These are phyloP conservation scores for Pseudocercospora fuligena DNA, from an alignment of 2,329 filamentous ascomycete genomes.

Conservation along the genomic window DNA sequence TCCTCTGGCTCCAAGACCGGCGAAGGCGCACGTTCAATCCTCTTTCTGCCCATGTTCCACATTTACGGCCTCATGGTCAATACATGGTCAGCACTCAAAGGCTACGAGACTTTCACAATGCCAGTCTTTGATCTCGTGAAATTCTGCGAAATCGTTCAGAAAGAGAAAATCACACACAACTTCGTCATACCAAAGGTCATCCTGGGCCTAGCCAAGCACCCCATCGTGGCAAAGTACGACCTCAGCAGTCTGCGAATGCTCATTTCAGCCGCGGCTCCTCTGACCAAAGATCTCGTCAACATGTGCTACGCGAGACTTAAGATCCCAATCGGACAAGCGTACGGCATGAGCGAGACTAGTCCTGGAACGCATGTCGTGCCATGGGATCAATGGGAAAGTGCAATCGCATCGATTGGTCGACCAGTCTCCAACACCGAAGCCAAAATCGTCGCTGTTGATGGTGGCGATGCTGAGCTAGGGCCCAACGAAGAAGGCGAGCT, in stretches of 20 bases:
- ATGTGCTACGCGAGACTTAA: slow-evolving; percentile 73
- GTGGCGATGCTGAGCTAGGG: slow-evolving; percentile 42
- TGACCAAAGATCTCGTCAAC: slow-evolving; percentile 78
- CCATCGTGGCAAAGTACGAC: slow-evolving; percentile 77
- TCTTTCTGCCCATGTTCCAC: slow-evolving; percentile 65
- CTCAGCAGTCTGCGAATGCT: slow-evolving; percentile 77
- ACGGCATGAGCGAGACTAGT: slow-evolving; percentile 72
- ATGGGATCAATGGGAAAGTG: slow-evolving; percentile 75
- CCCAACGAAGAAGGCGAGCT: slow-evolving; percentile 59
- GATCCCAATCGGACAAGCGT: slow-evolving; percentile 85
- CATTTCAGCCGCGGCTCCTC: slow-evolving; percentile 82
- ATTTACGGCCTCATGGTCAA: neutral
- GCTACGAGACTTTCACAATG: slow-evolving; percentile 71
- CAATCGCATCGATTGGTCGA: slow-evolving; percentile 70
- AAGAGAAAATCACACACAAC: slow-evolving; percentile 72
- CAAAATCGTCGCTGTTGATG: slow-evolving; percentile 59
- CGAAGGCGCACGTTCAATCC: slow-evolving; percentile 71
- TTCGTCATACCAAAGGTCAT: slow-evolving; percentile 86
- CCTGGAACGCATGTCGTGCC: slow-evolving; percentile 7
- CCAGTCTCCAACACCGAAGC: slow-evolving; percentile 47
- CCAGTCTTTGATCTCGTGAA: slow-evolving; percentile 77
- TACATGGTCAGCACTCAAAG: slow-evolving; percentile 42
- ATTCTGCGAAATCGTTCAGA: slow-evolving; percentile 78
- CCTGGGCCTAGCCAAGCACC: slow-evolving; percentile 77
- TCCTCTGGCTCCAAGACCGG: slow-evolving; percentile 57